Percentiles rank a stretch among this genome's conserved stretches.
These are phyloP conservation scores for Coffea eugenioides DNA, from an alignment of 257 asterid genomes.

Conservation along the genomic window DNA sequence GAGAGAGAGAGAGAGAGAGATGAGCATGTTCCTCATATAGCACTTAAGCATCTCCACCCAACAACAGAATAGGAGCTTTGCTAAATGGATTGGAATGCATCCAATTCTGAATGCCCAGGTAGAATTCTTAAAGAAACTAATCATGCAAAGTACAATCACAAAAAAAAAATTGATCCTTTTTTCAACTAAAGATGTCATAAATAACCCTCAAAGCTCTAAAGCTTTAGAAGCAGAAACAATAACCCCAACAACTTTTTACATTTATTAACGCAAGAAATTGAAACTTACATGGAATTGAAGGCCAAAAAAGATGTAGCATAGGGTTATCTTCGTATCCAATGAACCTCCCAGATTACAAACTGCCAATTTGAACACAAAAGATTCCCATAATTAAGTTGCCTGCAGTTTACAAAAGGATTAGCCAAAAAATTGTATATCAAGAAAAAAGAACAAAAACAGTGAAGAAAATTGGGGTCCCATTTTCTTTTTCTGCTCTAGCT, in stretches of 20 bases:
- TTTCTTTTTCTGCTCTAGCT: background rate
- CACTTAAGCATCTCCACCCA: background rate
- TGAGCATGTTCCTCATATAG: background rate
- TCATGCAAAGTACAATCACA: too few relatives aligned
- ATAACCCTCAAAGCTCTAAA: background rate
- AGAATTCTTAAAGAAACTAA: background rate
- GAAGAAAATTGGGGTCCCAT: background rate
- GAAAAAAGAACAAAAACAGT: background rate
- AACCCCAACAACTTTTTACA: background rate
- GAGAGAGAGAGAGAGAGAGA: too few relatives aligned
- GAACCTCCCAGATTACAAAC: background rate
- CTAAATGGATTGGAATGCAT: background rate
- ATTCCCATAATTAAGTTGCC: background rate
- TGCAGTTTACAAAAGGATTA: background rate
- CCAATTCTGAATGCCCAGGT: background rate
- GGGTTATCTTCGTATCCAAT: background rate
- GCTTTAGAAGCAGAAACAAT: background rate
- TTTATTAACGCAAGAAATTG: background rate
- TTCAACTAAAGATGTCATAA: background rate
- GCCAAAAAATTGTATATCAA: background rate
- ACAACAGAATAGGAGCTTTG: too few relatives aligned
- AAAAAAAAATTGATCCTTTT: background rate
- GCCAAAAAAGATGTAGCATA: background rate
- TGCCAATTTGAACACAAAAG: background rate
- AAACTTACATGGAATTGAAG: background rate